A percentile compares a stretch with the other conserved stretches of the same genome.
Evolutionary conservation across 2,329 filamentous ascomycete species (phyloP).

Genomic region (Colletotrichum sansevieriae): DNA sequence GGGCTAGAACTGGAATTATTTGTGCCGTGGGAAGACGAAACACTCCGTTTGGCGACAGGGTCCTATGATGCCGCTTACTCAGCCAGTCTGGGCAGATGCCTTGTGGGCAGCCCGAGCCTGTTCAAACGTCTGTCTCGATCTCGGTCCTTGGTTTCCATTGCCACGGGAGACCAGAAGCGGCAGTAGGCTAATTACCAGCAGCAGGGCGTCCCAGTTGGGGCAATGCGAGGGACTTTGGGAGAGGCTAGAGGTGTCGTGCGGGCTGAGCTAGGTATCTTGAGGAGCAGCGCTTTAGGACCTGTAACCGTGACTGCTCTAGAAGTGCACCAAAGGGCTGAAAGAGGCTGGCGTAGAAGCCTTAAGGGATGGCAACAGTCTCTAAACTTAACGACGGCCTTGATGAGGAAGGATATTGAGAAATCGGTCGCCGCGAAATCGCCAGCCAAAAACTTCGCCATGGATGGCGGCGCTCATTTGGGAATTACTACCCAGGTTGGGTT

Average conservation of each 20-base stretch:
- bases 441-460: conserved; percentile 18
- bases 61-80: neutral
- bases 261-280: conserved; percentile 33
- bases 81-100: neutral
- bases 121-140: neutral
- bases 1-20: neutral
- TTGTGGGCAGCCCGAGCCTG: neutral
- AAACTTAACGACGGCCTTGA: neutral
- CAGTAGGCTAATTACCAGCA: neutral
- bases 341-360: neutral
- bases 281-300: conserved; percentile 6
- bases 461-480: conserved; percentile 23
- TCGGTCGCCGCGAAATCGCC: conserved; percentile 6
- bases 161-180: too few species aligned
- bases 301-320: neutral
- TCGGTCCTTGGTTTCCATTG: too few species aligned
- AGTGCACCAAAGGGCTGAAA: too few species aligned
- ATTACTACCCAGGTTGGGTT: conserved; percentile 8
- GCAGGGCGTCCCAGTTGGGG: neutral
- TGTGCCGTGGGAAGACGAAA: conserved; percentile 6
- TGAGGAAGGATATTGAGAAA: neutral
- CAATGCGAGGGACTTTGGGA: conserved; percentile 31
- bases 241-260: conserved; percentile 26
- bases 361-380: conserved; percentile 5
- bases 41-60: neutral